Base-by-base conservation (phyloP, 495 filamentous ascomycete species). In the Jackrogersella multiformis region DNA sequence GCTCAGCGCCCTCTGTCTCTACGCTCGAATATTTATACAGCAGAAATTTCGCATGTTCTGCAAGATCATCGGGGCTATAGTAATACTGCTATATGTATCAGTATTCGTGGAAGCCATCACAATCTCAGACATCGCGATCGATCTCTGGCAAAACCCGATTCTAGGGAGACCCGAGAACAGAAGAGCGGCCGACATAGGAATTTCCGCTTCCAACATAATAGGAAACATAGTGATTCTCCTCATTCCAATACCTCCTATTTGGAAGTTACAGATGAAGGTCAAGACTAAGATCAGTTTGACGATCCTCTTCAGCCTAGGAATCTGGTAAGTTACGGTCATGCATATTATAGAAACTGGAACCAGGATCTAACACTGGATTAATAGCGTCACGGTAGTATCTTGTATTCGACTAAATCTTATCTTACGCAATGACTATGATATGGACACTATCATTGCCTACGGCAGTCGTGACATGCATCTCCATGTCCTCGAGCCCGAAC, bases 141-240 rank as follows among this genome's bases (percentile, higher is more conserved):
- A 72, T 21, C 70, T 75, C n/a, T 75, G 75, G 24, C 21, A 77
- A 0, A 51, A 64, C 1, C 64, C 70, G 6, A 28, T 75, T 69
- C 21, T 21, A 13, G 39, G 20, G 23, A 46, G 6, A 1, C 13
- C 21, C 7, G 34, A 13, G 2, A n/a, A 59, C 21, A 39, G 35
- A 38, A 32, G 46, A 13, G 35, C 5, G 7, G 38, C 72, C 16
- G 76, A 77, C 36, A 73, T 74, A 0, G 73, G 67, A 2, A 49
- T 55, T 2, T 56, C 60, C 1, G 15, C 34, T 7, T 48, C 78
- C 42, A 76, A 78, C 35, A 73, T 79, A 58, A 30, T 71, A 4
- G 73, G 74, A 32, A 75, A 80, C 49, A 60, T 79, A 1, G 23
- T 79, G n/a, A 76, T 79, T 39, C 72, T 80, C 23, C 13, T 77